phyloP scores from a whole-genome alignment of 306 rosid genomes.

The Erythrophleum fordii region DNA sequence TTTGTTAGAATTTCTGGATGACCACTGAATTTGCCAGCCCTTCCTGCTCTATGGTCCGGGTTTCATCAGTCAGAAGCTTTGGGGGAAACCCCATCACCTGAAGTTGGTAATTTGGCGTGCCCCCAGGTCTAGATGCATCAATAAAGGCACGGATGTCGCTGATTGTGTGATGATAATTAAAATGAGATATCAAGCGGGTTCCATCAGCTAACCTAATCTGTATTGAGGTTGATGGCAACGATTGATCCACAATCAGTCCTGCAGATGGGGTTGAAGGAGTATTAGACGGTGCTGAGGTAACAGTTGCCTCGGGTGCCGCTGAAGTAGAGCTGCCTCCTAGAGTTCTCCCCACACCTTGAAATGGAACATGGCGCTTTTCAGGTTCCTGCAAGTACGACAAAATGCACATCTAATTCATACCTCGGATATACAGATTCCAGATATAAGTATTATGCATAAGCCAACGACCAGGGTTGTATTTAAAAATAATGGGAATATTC shows the following conservation, averaged over 20 bases:
- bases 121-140: slow-evolving; percentile 75
- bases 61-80: slow-evolving; percentile 68
- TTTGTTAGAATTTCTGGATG: slow-evolving; percentile 80
- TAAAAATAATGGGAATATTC: slow-evolving; percentile 13
- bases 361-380: slow-evolving; percentile 62
- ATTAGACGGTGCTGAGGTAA: slow-evolving; percentile 41
- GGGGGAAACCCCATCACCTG: slow-evolving; percentile 97
- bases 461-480: background rate
- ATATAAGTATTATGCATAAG: slow-evolving; percentile 10
- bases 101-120: slow-evolving; percentile 67
- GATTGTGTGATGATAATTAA: slow-evolving; percentile 72
- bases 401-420: slow-evolving; percentile 5
- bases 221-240: slow-evolving; percentile 77
- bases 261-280: slow-evolving; percentile 53
- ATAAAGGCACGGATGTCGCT: slow-evolving; percentile 72
- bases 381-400: slow-evolving; percentile 66
- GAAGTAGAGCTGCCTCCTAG: slow-evolving; percentile 84
- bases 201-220: slow-evolving; percentile 96
- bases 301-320: slow-evolving; percentile 48
- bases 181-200: slow-evolving; percentile 73
- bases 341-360: slow-evolving; percentile 96
- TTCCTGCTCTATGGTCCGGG: slow-evolving; percentile 81
- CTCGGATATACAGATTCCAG: background rate
- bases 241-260: slow-evolving; percentile 69
- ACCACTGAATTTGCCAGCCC: slow-evolving; percentile 94